Base-by-base conservation (phyloP, 176 grass and related monocot species). In the Hyparrhenia diplandra region DNA sequence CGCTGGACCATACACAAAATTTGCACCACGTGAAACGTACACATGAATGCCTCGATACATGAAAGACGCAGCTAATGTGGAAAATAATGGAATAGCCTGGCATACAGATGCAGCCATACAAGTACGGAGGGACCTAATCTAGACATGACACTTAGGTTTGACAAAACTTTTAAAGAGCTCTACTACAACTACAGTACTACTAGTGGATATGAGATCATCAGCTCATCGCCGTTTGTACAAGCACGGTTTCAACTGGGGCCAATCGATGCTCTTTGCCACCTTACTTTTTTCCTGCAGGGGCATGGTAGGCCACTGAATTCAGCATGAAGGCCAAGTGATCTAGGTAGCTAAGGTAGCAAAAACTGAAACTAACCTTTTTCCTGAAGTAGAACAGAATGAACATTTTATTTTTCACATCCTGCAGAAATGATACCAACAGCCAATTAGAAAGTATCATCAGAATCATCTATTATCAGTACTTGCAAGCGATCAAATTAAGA, bases 371-470 rank as follows among this genome's bases (percentile, higher is more conserved):
- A 69, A 98, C 95, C 88, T 87, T 93, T 80, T 95, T 98, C 78
- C 63, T 89, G 79, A 98, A 98, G 87, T 91, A 88, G 60, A 98
- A 95, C 31, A 98, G 88, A 70, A 98, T 69, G 84, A 98, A 98
- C 95, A 98, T 93, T 89, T 91, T 98, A 67, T 95, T 98, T 62
- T 89, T 89, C 57, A 64, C 80, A 39, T 98, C 96, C 96, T 98
- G 80, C 87, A 87, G 54, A 91, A 76, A 65, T 28, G 75, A 76
- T 35, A 58, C 28, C 59, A 69, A 47, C 32, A 24, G 46, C 35
- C 31, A 25, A 75, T 82, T 82, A 89, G 45, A 45, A 55, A 80
- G 46, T 23, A 52, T 10, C 17, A 34, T 1, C 8, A 13, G 10
- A 69, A 14, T 6, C 1, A 61, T 37, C 13, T 80, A 24, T 54